phyloP scores from a whole-genome alignment of 2,329 filamentous ascomycete species.

The Tolypocladium paradoxum region DNA sequence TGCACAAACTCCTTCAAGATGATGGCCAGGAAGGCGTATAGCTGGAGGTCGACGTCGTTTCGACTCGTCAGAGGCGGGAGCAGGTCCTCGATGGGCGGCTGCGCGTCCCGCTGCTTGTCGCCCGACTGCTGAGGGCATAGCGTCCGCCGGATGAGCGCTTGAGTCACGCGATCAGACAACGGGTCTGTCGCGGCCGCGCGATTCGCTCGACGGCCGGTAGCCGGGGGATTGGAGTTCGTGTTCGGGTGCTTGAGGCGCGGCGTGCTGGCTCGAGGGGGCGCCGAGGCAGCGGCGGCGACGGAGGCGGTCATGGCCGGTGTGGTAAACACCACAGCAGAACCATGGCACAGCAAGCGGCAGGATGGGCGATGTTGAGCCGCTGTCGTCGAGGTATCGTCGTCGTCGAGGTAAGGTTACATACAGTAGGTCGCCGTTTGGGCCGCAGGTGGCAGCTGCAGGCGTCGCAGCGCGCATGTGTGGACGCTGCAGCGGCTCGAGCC shows the following conservation, averaged over 20 bases:
- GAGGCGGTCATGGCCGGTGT: conserved; percentile 18
- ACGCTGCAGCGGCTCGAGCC: conserved; percentile 9
- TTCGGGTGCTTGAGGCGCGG: conserved; percentile 3
- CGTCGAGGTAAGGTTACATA: conserved; percentile 10
- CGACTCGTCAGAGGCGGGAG: conserved; percentile 88
- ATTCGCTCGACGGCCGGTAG: conserved; percentile 18
- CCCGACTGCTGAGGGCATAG: conserved; percentile 64
- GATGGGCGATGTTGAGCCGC: neutral
- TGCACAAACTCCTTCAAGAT: conserved; percentile 85
- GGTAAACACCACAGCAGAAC: conserved; percentile 5
- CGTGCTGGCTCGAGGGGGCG: conserved; percentile 4
- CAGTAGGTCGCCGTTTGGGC: conserved; percentile 6
- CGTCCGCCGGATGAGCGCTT: conserved; percentile 69
- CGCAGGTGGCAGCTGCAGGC: conserved; percentile 7
- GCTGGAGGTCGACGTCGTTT: conserved; percentile 83
- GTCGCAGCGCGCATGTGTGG: neutral
- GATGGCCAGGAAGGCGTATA: conserved; percentile 87
- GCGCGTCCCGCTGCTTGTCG: conserved; percentile 40
- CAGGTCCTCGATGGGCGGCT: conserved; percentile 61
- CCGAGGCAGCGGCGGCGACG: conserved; percentile 8
- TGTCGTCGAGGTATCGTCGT: neutral
- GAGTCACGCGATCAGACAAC: conserved; percentile 68
- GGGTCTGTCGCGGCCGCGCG: conserved; percentile 33
- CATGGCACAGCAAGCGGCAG: conserved; percentile 14
- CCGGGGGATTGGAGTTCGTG: conserved; percentile 10